These are phyloP conservation scores for Eucalyptus polybractea DNA, from an alignment of 345 rosid species.

Conservation along the genomic window DNA sequence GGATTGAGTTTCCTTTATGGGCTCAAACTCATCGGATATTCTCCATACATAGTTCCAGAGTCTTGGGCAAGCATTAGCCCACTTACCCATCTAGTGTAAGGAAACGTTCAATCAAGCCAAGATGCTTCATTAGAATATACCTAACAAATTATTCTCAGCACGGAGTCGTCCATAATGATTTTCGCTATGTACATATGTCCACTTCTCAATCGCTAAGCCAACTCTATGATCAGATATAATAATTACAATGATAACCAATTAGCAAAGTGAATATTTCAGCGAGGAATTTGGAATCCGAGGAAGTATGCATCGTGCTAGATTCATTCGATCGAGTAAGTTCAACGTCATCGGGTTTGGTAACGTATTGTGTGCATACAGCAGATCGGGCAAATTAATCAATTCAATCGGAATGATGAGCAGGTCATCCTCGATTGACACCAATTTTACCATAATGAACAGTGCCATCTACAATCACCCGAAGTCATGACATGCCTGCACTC, in stretches of 20 bases:
- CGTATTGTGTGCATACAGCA: neutral
- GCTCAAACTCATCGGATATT: neutral
- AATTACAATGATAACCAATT: neutral
- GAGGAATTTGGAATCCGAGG: neutral
- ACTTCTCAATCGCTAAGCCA: neutral
- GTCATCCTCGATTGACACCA: neutral
- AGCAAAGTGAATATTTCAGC: neutral
- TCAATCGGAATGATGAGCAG: neutral
- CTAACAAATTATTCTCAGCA: neutral
- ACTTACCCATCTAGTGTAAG: neutral
- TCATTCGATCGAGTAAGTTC: neutral
- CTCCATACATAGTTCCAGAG: neutral
- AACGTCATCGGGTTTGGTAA: neutral
- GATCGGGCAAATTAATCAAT: neutral
- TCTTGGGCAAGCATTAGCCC: neutral
- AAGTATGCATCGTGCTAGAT: neutral
- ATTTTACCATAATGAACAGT: neutral
- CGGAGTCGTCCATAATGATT: neutral
- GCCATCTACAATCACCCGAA: neutral
- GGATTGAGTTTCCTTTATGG: neutral
- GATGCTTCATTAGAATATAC: neutral
- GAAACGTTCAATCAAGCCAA: neutral
- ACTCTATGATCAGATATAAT: neutral
- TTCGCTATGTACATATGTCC: neutral
- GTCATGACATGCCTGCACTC: neutral